phyloP scores from a whole-genome alignment of 2,329 filamentous ascomycete genomes.

The Fusarium odoratissimum region DNA sequence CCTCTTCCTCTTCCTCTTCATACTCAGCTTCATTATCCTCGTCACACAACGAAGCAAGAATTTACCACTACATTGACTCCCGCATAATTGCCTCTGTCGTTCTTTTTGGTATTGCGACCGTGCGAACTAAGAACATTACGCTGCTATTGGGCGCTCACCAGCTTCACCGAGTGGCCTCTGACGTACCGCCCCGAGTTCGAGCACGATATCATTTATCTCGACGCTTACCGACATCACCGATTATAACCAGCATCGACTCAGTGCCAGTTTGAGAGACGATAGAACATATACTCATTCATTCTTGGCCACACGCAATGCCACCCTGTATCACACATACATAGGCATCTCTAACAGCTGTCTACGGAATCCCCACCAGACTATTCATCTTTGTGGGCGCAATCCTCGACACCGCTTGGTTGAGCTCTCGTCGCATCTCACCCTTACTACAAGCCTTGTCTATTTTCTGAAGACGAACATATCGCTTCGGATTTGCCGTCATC shows the following conservation, averaged over 20 bases:
- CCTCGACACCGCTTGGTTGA: background rate
- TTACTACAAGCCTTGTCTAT: background rate
- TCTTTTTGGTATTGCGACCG: constrained; percentile 8
- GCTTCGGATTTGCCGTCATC: constrained; percentile 25
- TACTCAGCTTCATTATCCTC: constrained; percentile 14
- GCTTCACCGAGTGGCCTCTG: constrained; percentile 36
- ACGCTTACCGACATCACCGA: background rate
- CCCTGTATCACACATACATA: constrained; percentile 22
- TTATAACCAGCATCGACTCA: background rate
- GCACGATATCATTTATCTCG: constrained; percentile 17
- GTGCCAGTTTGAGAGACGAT: constrained; percentile 14
- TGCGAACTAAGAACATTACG: constrained; percentile 12
- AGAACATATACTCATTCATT: background rate
- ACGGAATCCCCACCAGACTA: constrained; percentile 17
- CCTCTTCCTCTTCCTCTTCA: constrained; percentile 15
- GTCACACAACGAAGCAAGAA: constrained; percentile 19
- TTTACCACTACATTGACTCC: background rate
- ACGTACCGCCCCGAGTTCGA: constrained; percentile 29
- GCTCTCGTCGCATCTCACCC: background rate
- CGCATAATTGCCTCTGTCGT: background rate
- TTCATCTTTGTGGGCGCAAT: constrained; percentile 21
- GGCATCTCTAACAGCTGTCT: constrained; percentile 6
- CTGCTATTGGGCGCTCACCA: constrained; percentile 16
- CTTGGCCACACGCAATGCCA: constrained; percentile 32
- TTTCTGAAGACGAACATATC: background rate